These are phyloP conservation scores for Delonix regia DNA, from an alignment of 306 rosid genomes.

Conservation along the genomic window DNA sequence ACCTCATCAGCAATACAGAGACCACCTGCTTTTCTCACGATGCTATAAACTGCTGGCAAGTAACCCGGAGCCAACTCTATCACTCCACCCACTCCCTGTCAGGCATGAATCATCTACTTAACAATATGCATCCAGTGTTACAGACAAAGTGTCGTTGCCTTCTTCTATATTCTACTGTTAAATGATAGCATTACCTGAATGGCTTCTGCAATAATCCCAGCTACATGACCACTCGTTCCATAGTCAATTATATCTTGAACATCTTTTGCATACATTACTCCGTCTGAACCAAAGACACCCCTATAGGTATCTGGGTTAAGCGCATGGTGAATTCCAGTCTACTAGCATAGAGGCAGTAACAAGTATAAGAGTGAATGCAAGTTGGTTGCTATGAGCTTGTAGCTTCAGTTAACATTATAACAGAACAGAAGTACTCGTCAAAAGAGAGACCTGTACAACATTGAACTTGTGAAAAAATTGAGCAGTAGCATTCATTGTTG, in stretches of 20 bases:
- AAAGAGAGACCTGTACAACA: conserved; percentile 44
- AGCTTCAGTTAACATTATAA: background rate
- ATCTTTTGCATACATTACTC: conserved; percentile 49
- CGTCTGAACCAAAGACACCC: conserved; percentile 54
- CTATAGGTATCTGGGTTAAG: conserved; percentile 55
- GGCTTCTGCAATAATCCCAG: conserved; percentile 51
- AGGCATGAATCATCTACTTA: conserved; percentile 13
- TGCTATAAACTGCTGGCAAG: conserved; percentile 49
- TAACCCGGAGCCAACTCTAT: conserved; percentile 58
- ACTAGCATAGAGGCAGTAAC: conserved; percentile 29
- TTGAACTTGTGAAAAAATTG: conserved; percentile 50
- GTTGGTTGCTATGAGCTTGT: background rate
- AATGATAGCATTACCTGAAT: conserved; percentile 45
- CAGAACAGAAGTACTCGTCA: conserved; percentile 1
- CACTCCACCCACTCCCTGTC: conserved; percentile 62
- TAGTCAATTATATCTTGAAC: conserved; percentile 52
- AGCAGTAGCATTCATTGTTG: conserved; percentile 50
- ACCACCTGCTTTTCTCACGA: conserved; percentile 52
- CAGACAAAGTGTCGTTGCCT: background rate
- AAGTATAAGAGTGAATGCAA: background rate
- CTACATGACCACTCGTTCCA: conserved; percentile 52
- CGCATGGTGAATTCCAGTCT: conserved; percentile 55
- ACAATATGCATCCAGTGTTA: conserved; percentile 7
- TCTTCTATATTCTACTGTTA: background rate
- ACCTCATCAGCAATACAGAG: conserved; percentile 59